Conservation (phyloP, 2,329 filamentous ascomycete species). For the Arachnopeziza araneosa region DNA sequence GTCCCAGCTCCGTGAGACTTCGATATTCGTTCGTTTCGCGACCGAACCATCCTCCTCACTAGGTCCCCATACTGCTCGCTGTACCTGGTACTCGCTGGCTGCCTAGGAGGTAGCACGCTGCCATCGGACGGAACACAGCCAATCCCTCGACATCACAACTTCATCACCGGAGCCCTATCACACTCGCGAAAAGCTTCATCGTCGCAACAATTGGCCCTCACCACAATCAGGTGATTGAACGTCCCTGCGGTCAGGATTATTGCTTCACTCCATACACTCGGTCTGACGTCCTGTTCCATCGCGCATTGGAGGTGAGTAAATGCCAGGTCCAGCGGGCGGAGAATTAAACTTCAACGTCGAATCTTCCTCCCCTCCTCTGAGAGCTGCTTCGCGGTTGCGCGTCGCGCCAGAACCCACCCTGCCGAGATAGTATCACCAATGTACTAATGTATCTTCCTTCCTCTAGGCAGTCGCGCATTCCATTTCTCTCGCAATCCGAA, state of each 20-base stretch:
- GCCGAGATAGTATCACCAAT: not conserved
- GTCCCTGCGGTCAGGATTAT: slow-evolving; percentile 28
- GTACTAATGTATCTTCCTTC: not conserved
- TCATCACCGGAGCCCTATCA: slow-evolving; percentile 26
- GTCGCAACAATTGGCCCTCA: slow-evolving; percentile 25
- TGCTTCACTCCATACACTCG: slow-evolving; percentile 9
- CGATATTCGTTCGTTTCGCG: too few relatives aligned
- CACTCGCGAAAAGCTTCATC: slow-evolving; percentile 24
- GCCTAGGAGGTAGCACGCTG: slow-evolving; percentile 14
- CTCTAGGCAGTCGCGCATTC: not conserved
- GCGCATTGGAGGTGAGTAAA: slow-evolving; percentile 27
- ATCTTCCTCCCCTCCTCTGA: slow-evolving; percentile 3
- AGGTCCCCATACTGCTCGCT: slow-evolving; percentile 3
- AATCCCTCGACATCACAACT: slow-evolving; percentile 19
- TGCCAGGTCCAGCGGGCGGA: slow-evolving; percentile 15
- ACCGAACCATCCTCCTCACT: not conserved
- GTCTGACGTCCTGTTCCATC: slow-evolving; percentile 12
- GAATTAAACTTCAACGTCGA: slow-evolving; percentile 19
- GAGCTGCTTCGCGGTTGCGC: slow-evolving; percentile 9
- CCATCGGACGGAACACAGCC: slow-evolving; percentile 18
- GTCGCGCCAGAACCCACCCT: slow-evolving; percentile 12
- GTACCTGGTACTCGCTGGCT: slow-evolving; percentile 1
- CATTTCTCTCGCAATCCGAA: not conserved
- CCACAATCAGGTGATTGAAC: slow-evolving; percentile 27
- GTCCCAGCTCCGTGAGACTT: not conserved